phyloP scores from a whole-genome alignment of 352 stramenopile genomes.

The Aphanomyces euteiches region DNA sequence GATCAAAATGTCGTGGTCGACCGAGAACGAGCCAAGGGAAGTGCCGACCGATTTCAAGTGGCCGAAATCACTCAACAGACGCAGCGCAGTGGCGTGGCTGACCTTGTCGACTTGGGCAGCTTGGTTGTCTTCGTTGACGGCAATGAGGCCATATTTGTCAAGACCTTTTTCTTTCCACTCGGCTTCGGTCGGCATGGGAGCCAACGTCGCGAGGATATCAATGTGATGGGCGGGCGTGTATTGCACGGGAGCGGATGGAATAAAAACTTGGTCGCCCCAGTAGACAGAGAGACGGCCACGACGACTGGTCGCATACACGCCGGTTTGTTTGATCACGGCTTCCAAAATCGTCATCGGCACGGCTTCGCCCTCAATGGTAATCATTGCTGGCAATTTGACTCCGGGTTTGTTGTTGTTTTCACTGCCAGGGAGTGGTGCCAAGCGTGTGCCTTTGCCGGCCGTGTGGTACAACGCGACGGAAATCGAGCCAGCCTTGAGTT shows the following conservation, averaged over 20 bases:
- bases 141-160: conserved; percentile 98
- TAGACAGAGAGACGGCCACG: conserved; percentile 95
- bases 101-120: conserved; percentile 97
- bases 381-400: conserved; percentile 95
- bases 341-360: conserved; percentile 97
- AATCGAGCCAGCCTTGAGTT: conserved; percentile 74
- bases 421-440: conserved; percentile 93
- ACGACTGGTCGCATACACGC: conserved; percentile 94
- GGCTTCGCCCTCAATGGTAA: conserved; percentile 79
- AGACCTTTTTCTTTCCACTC: conserved; percentile 95
- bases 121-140: conserved; percentile 90
- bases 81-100: conserved; percentile 92
- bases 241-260: conserved; percentile 89
- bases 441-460: conserved; percentile 95
- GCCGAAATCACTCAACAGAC: conserved; percentile 90
- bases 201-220: conserved; percentile 96
- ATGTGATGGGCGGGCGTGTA: conserved; percentile 95
- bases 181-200: conserved; percentile 88
- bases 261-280: conserved; percentile 99
- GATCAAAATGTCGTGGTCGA: conserved; percentile 89
- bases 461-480: conserved; percentile 97
- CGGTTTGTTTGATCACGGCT: conserved; percentile 97
- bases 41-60: conserved; percentile 94
- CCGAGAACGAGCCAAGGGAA: conserved; percentile 94
- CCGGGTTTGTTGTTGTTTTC: conserved; percentile 99